These are phyloP conservation scores for Diaporthe amygdali DNA, from an alignment of 2,329 filamentous ascomycete species.

Conservation along the genomic window DNA sequence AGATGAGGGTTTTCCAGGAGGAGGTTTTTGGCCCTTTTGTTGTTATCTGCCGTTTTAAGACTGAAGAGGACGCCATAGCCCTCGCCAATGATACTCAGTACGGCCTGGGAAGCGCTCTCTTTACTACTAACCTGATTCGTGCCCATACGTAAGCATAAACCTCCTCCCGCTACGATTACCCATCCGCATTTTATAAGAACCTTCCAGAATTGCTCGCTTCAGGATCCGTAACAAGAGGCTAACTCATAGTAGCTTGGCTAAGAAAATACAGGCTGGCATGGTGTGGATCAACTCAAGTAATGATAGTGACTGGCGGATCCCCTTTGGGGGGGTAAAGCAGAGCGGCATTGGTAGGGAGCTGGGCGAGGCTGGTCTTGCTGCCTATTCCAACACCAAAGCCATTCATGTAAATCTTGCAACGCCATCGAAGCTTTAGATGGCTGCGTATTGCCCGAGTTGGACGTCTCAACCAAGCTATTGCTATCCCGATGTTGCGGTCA, in stretches of 20 bases:
- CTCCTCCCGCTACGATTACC: too few relatives aligned
- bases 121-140: slow-evolving; percentile 58
- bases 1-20: slow-evolving; percentile 41
- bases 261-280: slow-evolving; percentile 61
- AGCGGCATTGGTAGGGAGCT: slow-evolving; percentile 41
- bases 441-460: not conserved
- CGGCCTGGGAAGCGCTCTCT: slow-evolving; percentile 62
- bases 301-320: slow-evolving; percentile 55
- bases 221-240: too few relatives aligned
- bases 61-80: slow-evolving; percentile 41
- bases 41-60: slow-evolving; percentile 38
- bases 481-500: too few relatives aligned
- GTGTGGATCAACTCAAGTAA: slow-evolving; percentile 52
- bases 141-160: slow-evolving; percentile 48
- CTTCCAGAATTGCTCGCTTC: too few relatives aligned
- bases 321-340: slow-evolving; percentile 48
- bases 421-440: not conserved
- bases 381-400: slow-evolving; percentile 40
- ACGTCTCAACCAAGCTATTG: not conserved
- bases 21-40: slow-evolving; percentile 44
- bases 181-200: too few relatives aligned
- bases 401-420: slow-evolving; percentile 40
- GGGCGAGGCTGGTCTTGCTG: slow-evolving; percentile 38
- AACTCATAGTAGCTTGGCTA: too few relatives aligned
- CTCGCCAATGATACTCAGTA: slow-evolving; percentile 55